Base-by-base conservation (phyloP, 2,329 filamentous ascomycete genomes). In the Nakataea oryzae region DNA sequence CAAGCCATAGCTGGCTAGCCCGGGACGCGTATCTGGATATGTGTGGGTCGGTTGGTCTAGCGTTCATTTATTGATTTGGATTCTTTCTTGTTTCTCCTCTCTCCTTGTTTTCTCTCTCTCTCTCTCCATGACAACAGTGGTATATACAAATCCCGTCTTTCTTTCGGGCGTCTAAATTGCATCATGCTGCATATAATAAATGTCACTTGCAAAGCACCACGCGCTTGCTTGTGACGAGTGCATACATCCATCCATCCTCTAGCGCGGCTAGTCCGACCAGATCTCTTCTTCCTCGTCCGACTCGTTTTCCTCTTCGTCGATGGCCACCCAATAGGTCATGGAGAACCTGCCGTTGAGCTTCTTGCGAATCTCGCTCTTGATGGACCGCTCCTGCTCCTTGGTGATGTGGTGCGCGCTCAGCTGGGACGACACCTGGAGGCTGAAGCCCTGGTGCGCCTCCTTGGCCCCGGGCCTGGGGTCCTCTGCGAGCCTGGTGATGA, bases 401-500 rank as follows among this genome's bases (percentile, higher is more conserved):
- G 65, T 67, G 12, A 77, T 66, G 59, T 71, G 6, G 54, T 24
- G 21, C 57, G 14, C 26, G 61, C 12, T 71, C 66, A 47, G 66
- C 66, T 21, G 66, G 61, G 21, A 63, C 78, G 75, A 60, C 71
- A 71, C 61, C 71, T 66, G 26, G 12, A 78, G 58, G 13, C 64
- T 68, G 24, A 78, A 67, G 1, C 71, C 73, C 7, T 63, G 64
- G 34, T 71, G 72, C 0, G 64, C 32, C n/a, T n/a, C 5, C 4
- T 28, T 54, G 32, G 17, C 50, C 1, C 27, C 27, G 2, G 27
- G 41, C 11, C 55, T n/a, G 24, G 41, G 54, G 54, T 64, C 63
- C 3, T 65, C 64, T n/a, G 69, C 67, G 8, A 82, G 70, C 3
- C 62, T 68, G 8, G 69, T 65, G 32, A 80, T 72, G 62, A 79